Base-by-base conservation (phyloP, 2,329 filamentous ascomycete species). In the Didymella arachidicola region DNA sequence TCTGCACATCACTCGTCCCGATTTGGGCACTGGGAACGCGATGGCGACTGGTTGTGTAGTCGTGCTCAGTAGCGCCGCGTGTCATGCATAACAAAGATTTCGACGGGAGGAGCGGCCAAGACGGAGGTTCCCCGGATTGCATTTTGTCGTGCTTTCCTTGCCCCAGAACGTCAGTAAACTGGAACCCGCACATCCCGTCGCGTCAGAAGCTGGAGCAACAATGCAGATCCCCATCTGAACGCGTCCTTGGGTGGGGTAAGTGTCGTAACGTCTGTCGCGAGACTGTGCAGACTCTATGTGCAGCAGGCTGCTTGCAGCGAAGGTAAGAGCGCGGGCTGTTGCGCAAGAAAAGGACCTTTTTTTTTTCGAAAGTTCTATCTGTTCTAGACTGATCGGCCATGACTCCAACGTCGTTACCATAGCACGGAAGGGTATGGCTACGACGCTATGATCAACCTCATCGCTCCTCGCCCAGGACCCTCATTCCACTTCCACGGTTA, bases 101-200 rank as follows among this genome's bases (percentile, higher is more conserved):
- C 7, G 41, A 54, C 51, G 41, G 12, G 51, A 50, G 41, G 14
- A 43, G 57, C 36, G 46, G 57, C 57, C 57, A 55, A 60, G 57
- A 18, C 47, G 36, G 52, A 60, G n/a, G 32, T 29, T 50, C 25
- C 43, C 27, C 22, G 26, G 48, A 52, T 32, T 25, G 27, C 42
- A 43, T n/a, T 32, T 53, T 48, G 38, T 29, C 44, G 44, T 27
- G 34, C 32, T 25, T 49, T 49, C 45, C 27, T 36, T 32, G 27
- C 26, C 22, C 30, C 30, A 32, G 10, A 47, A 60, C 57, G 52
- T 60, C 51, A 60, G 43, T 46, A 48, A 48, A 52, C 2, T 60
- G 57, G 57, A 48, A 16, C 49, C 30, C 22, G 25, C 41, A 43
- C 41, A 25, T 27, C 11, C 39, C 25, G 41, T 45, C 30, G 44